Evolutionary conservation across 768 basidiomycete genomes (phyloP).

Genomic region (Ramaria rubella): DNA sequence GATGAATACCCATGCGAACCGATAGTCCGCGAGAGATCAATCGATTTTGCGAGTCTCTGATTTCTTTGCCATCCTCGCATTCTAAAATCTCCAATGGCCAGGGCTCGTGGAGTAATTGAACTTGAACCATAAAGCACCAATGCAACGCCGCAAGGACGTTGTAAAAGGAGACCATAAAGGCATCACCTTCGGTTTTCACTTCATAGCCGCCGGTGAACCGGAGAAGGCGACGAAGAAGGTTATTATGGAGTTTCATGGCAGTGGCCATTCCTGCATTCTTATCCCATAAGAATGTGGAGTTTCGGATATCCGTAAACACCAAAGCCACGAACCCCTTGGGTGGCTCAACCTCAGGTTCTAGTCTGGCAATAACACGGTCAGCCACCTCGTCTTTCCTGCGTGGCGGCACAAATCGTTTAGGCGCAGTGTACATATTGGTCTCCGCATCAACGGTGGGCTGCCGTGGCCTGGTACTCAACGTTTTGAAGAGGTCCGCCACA

Average conservation of each 20-base stretch:
- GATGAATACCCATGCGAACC: slow-evolving; percentile 97
- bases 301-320: slow-evolving; percentile 96
- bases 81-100: slow-evolving; percentile 96
- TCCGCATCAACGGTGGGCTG: slow-evolving; percentile 35
- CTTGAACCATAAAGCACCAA: slow-evolving; percentile 86
- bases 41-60: slow-evolving; percentile 57
- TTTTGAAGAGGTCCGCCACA: slow-evolving; percentile 67
- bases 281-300: slow-evolving; percentile 96
- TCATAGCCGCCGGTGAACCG: slow-evolving; percentile 94
- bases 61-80: slow-evolving; percentile 81
- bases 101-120: slow-evolving; percentile 66
- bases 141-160: slow-evolving; percentile 78
- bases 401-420: slow-evolving; percentile 17
- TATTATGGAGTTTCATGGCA: slow-evolving; percentile 88
- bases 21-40: slow-evolving; percentile 83
- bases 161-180: slow-evolving; percentile 98
- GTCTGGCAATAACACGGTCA: slow-evolving; percentile 53
- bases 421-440: slow-evolving; percentile 26
- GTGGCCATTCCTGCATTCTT: slow-evolving; percentile 91
- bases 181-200: slow-evolving; percentile 99
- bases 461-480: slow-evolving; percentile 32
- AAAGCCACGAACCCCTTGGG: slow-evolving; percentile 85
- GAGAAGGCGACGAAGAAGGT: slow-evolving; percentile 74
- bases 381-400: slow-evolving; percentile 42
- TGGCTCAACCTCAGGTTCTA: slow-evolving; percentile 74